Evolutionary conservation across 768 basidiomycete species (phyloP).

Genomic region (Boletus reticulatus): DNA sequence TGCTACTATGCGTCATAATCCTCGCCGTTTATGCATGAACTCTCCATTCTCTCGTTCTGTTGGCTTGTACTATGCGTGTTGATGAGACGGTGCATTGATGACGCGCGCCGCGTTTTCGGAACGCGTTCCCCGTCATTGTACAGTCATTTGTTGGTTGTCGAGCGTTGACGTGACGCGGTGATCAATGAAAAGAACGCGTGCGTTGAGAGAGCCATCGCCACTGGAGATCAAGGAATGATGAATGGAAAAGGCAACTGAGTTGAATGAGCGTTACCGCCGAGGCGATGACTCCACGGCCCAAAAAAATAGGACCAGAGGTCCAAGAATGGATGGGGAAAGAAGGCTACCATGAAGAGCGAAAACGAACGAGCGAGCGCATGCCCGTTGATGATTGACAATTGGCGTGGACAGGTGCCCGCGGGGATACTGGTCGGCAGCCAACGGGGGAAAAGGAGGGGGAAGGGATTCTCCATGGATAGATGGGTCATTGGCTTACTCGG

Average conservation of each 20-base stretch:
- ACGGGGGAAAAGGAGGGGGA: too few relatives aligned
- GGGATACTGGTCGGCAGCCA: not conserved
- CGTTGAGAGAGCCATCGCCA: slow-evolving; percentile 4
- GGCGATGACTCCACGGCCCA: not conserved
- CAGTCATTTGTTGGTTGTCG: not conserved
- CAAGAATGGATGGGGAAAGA: not conserved
- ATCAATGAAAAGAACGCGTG: slow-evolving; percentile 8
- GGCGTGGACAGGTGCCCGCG: not conserved
- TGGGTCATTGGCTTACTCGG: too few relatives aligned
- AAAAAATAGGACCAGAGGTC: not conserved
- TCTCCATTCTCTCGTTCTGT: slow-evolving; percentile 5
- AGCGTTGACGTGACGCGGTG: slow-evolving; percentile 11
- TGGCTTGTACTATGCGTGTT: not conserved
- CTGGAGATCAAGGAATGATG: slow-evolving; percentile 5
- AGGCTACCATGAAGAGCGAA: not conserved
- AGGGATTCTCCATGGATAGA: slow-evolving; percentile 2
- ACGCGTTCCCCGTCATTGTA: not conserved
- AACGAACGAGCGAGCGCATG: not conserved
- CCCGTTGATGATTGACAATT: too few relatives aligned
- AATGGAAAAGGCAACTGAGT: not conserved
- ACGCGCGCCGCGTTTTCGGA: not conserved
- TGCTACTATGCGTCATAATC: slow-evolving; percentile 16
- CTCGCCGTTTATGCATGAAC: slow-evolving; percentile 17
- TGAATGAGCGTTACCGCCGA: slow-evolving; percentile 1
- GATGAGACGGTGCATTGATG: not conserved